phyloP scores from a whole-genome alignment of 1,139 yeast species.

The Candida tunisiensis region DNA sequence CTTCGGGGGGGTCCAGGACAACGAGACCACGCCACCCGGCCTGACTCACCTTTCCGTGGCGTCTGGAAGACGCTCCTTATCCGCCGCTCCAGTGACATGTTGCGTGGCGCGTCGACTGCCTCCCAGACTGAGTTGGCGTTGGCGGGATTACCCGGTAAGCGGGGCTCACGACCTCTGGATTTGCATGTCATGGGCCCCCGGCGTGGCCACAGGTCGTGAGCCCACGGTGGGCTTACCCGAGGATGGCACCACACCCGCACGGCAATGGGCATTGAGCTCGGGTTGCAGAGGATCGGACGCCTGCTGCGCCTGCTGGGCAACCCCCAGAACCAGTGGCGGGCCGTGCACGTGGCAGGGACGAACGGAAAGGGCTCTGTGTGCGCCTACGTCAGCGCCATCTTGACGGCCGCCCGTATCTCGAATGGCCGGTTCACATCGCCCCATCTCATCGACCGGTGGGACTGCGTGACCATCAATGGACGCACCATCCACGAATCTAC shows the following conservation, averaged over 20 bases:
- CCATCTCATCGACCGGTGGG: constrained; percentile 56
- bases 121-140: not conserved
- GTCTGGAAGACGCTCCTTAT: constrained; percentile 37
- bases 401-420: constrained; percentile 29
- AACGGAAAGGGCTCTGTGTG: constrained; percentile 91
- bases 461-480: constrained; percentile 54
- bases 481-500: constrained; percentile 30
- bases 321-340: constrained; percentile 46
- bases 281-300: constrained; percentile 40
- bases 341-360: constrained; percentile 83
- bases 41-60: constrained; percentile 47
- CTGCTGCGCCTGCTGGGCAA: constrained; percentile 47
- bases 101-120: constrained; percentile 5
- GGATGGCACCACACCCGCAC: no score
- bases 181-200: no score
- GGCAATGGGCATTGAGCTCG: constrained; percentile 53
- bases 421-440: constrained; percentile 85
- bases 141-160: not conserved
- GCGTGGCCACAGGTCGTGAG: no score
- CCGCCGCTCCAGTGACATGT: constrained; percentile 29
- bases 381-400: constrained; percentile 52
- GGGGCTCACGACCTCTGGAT: not conserved
- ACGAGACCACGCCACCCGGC: constrained; percentile 1
- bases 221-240: no score
- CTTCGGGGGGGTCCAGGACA: not conserved